phyloP scores from a whole-genome alignment of 2,329 filamentous ascomycete species.

The Arthrobotrys iridis region DNA sequence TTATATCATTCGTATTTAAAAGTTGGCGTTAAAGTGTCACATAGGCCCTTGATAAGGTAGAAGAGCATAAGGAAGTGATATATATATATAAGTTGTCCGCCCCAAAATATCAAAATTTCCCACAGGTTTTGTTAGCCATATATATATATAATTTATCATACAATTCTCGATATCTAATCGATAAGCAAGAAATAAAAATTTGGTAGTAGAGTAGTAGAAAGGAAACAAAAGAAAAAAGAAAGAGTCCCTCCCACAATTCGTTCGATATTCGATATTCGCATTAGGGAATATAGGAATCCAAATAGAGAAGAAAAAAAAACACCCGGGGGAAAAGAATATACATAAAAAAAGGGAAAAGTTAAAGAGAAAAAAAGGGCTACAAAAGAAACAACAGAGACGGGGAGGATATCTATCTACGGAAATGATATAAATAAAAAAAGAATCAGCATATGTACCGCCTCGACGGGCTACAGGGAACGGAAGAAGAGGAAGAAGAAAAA shows the following conservation, averaged over 20 bases:
- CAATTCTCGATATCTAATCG: slow-evolving; percentile 32
- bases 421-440: not conserved
- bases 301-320: slow-evolving; percentile 10
- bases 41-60: too few relatives aligned
- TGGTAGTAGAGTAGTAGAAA: not conserved
- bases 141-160: too few relatives aligned
- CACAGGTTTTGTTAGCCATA: not conserved
- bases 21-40: too few relatives aligned
- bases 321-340: not conserved
- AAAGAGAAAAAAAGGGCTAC: slow-evolving; percentile 1
- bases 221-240: not conserved
- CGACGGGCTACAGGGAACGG: slow-evolving; percentile 13
- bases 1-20: too few relatives aligned
- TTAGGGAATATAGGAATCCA: slow-evolving; percentile 6
- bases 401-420: slow-evolving; percentile 10
- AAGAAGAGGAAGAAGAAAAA: not conserved
- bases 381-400: slow-evolving; percentile 2
- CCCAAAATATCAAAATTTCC: not conserved
- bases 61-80: too few relatives aligned
- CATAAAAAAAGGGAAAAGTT: not conserved
- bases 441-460: slow-evolving; percentile 34
- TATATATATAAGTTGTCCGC: not conserved
- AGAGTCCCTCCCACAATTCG: too few relatives aligned
- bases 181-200: not conserved
- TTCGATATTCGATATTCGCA: slow-evolving; percentile 1